Conservation (phyloP, 2,329 filamentous ascomycete species). For the Sclerotinia subarctica region DNA sequence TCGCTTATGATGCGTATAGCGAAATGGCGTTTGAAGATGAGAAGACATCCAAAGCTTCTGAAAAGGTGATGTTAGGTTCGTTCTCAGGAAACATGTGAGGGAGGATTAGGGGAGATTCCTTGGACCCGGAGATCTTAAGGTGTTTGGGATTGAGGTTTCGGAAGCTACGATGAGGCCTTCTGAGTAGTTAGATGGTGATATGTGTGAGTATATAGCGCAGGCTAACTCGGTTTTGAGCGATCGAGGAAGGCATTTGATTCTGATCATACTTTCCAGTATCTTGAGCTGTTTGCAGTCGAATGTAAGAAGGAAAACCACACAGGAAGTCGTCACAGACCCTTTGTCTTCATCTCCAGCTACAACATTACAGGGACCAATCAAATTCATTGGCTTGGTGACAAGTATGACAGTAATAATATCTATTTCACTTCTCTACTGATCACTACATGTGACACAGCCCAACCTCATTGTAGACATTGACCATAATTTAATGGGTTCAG, state of each 20-base stretch:
- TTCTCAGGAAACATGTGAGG: neutral
- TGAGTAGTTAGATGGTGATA: neutral
- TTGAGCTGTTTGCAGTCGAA: neutral
- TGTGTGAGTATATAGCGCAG: neutral
- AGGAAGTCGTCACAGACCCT: no score
- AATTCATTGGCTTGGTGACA: no score
- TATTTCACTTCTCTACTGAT: no score
- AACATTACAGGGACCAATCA: no score
- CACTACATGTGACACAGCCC: no score
- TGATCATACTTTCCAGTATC: neutral
- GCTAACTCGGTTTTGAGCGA: no score
- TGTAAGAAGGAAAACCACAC: neutral
- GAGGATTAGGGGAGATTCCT: neutral
- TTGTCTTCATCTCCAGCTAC: no score
- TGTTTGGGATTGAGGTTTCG: neutral
- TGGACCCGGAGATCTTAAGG: neutral
- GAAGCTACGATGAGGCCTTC: neutral
- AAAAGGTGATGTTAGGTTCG: neutral
- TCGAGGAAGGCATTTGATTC: neutral
- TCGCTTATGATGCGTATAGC: neutral
- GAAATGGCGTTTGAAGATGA: conserved; percentile 2
- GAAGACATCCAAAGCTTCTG: neutral
- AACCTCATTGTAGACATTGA: neutral
- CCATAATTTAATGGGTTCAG: neutral
- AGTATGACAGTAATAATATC: no score